Conservation (phyloP, 75 land plant species). For the Sequoiadendron giganteum region DNA sequence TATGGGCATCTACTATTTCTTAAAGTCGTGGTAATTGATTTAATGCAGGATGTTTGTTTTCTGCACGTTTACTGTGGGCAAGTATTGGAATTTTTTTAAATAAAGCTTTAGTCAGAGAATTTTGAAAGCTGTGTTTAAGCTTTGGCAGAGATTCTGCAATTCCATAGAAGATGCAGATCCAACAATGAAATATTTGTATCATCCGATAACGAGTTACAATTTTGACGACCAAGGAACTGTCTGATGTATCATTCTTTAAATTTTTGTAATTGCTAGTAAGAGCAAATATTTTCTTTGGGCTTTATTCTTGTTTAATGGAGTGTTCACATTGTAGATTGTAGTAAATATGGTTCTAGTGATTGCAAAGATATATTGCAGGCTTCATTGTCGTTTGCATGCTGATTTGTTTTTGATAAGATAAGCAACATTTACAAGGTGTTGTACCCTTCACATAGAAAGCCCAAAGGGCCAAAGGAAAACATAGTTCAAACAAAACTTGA, state of each 20-base stretch:
- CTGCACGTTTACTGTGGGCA: neutral
- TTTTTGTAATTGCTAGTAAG: neutral
- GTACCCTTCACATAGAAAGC: too few species aligned
- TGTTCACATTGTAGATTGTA: neutral
- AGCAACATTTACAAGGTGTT: too few species aligned
- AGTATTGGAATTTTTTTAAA: neutral
- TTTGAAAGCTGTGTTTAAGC: neutral
- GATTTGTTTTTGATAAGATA: neutral
- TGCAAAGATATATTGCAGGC: neutral
- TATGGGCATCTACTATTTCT: neutral
- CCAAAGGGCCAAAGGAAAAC: too few species aligned
- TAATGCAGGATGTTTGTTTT: neutral
- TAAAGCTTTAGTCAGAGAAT: neutral
- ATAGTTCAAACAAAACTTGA: too few species aligned
- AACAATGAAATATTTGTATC: neutral
- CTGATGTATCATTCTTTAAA: neutral
- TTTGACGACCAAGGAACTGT: neutral
- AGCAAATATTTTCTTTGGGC: neutral
- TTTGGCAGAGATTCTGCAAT: constrained; percentile 8
- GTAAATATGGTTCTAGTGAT: neutral
- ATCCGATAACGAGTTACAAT: neutral
- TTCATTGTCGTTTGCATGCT: neutral
- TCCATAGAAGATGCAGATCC: neutral
- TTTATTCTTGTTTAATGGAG: neutral
- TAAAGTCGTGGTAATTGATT: constrained; percentile 1